Evolutionary conservation across 164 flowering plant species (phyloP), one percentile per base, ranked within the genome.

Genomic region (Tetracentron sinense): DNA sequence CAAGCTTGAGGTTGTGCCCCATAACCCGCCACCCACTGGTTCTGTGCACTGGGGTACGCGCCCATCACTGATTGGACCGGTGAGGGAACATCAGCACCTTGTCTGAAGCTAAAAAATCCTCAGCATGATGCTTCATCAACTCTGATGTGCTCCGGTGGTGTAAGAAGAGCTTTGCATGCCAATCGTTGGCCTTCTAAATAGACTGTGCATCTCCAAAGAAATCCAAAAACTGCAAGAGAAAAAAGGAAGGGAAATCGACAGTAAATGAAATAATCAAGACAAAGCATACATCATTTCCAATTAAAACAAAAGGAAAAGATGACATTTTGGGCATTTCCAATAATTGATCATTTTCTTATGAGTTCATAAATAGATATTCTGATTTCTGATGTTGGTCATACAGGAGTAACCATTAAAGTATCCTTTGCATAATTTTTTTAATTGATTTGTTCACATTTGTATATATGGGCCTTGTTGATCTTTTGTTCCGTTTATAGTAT

Each of bases 171-270:
- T 86, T 90, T 35, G 87, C 78, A 71, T 92, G 98, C 64, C 89
- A 70, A 71, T 87, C 82, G 51, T 83, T 85, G 63, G 94, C 94
- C 72, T 84, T 88, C 81, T 87, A 84, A 7, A 88, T 75, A 15
- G 81, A 65, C 51, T 68, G 70, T n/a, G 76, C 75, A 77, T 90
- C 90, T 56, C 96, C 98, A 82, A 90, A 88, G 27, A 85, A 83
- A 77, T 88, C 87, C 69, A 90, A 48, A 72, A 92, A 92, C 98
- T 92, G 84, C n/a, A n/a, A n/a, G n/a, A n/a, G n/a, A 77, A 84
- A 57, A n/a, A 63, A 55, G 53, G 33, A 4, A n/a, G 10, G 26
- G 26, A 29, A 42, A 46, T 0, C 12, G 12, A 16, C 4, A 11
- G 8, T 38, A 4, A 38, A 8, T 10, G 44, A 38, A 38, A 38